Conservation (phyloP, 2,329 filamentous ascomycete genomes). For the Lachnum nothofagi region DNA sequence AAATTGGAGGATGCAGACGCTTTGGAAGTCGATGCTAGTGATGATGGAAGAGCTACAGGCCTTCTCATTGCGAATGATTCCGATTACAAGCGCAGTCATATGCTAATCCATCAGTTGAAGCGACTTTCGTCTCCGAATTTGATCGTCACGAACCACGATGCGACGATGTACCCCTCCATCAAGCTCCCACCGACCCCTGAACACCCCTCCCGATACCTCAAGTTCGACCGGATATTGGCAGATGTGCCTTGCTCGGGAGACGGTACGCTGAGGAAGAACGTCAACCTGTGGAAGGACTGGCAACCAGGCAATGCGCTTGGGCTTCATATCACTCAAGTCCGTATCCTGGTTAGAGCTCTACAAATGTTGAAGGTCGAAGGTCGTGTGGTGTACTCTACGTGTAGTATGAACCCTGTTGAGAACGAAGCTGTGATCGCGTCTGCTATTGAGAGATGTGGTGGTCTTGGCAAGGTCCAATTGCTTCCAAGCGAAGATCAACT, state of each 20-base stretch:
- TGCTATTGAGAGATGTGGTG: constrained; percentile 86
- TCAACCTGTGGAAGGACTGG: constrained; percentile 94
- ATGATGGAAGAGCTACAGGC: constrained; percentile 84
- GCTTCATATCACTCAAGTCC: constrained; percentile 77
- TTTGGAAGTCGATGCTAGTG: constrained; percentile 56
- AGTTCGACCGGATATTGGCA: constrained; percentile 93
- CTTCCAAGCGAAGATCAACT: constrained; percentile 77
- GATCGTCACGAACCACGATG: constrained; percentile 96
- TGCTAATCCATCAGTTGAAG: constrained; percentile 97
- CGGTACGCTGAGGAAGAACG: constrained; percentile 88
- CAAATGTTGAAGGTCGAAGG: constrained; percentile 96
- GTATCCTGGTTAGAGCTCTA: constrained; percentile 84
- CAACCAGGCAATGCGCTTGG: constrained; percentile 80
- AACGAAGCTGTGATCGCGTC: constrained; percentile 88
- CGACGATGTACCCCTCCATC: constrained; percentile 89
- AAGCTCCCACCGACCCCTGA: constrained; percentile 63
- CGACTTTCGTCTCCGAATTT: constrained; percentile 93
- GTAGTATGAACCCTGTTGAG: constrained; percentile 97
- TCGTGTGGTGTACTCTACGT: constrained; percentile 94
- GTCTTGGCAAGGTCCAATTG: constrained; percentile 72
- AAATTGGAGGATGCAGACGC: constrained; percentile 43
- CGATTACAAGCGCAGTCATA: constrained; percentile 94
- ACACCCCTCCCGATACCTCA: constrained; percentile 67
- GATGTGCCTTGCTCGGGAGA: constrained; percentile 97
- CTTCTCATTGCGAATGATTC: constrained; percentile 92